Base-by-base conservation (phyloP, 108 stramenopile species). In the Pelagomonas calceolata region DNA sequence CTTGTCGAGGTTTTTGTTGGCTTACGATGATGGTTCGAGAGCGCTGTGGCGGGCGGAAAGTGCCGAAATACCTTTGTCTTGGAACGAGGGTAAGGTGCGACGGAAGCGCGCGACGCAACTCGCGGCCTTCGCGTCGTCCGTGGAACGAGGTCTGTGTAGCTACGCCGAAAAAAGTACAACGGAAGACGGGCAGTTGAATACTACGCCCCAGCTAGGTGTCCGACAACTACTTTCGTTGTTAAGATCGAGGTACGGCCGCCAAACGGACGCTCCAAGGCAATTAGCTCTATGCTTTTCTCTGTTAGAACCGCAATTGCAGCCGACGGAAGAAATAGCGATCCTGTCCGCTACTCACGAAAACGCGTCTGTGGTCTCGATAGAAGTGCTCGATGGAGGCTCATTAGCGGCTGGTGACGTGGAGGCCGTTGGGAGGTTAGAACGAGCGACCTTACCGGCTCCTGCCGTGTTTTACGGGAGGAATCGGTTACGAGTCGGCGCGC, bases 271-370 rank as follows among this genome's bases (percentile, higher is more conserved):
- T 34, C 75, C 66, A 70, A 31, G 77, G 21, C 79, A 79, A 70
- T 68, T 79, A 32, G 77, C 77, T 4, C 78, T 79, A 3, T 60
- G 75, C 37, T 79, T 79, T 43, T 70, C 69, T 60, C 77, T 79
- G 5, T 32, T 79, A 37, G 60, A 69, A 12, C 77, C 75, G 68
- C 79, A 77, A 3, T 33, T 72, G 21, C 68, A 68, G 37, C 36
- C 36, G 26, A 68, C 21, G 5, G 68, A 36, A n/a, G 36, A 17
- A 17, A 60, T 60, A 1, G 26, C 51, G 51, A 1, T 26, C 21
- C 51, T 60, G 0, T 4, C 51, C 21, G 68, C 39, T 37, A 37
- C n/a, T n/a, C 0, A 15, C 39, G 18, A 36, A 30, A 36, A 68
- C 68, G 36, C 68, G 33, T 0, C 68, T 26, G 31, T 32, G 37